phyloP scores from a whole-genome alignment of 208 protist species.

The Angomonas deanei region DNA sequence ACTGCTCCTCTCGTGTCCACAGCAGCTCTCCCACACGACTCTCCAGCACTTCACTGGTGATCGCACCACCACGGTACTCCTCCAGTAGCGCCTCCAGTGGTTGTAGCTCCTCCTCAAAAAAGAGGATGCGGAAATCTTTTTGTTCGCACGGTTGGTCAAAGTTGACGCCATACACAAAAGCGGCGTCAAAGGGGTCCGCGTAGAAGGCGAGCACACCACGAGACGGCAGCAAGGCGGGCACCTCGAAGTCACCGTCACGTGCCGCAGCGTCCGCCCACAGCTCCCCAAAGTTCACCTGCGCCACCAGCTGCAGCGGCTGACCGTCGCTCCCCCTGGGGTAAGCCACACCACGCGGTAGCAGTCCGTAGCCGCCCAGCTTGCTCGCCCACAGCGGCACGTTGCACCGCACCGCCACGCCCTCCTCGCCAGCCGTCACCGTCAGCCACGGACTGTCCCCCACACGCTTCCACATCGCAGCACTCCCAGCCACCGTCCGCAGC shows the following conservation, averaged over 20 bases:
- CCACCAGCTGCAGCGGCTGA: slow-evolving; percentile 13
- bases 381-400: slow-evolving; percentile 20
- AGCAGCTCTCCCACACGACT: background rate
- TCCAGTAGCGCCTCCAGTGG: slow-evolving; percentile 4
- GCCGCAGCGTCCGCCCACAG: slow-evolving; percentile 8
- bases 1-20: slow-evolving; percentile 23
- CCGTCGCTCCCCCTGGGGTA: slow-evolving; percentile 12
- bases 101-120: slow-evolving; percentile 17
- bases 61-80: background rate
- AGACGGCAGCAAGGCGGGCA: slow-evolving; percentile 6
- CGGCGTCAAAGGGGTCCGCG: slow-evolving; percentile 16
- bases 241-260: background rate
- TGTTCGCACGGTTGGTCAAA: background rate
- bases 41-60: background rate
- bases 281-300: slow-evolving; percentile 20
- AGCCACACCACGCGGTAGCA: slow-evolving; percentile 7
- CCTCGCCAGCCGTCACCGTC: background rate
- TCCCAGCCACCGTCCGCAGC: slow-evolving; percentile 6
- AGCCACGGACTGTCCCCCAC: background rate
- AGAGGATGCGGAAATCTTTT: slow-evolving; percentile 14
- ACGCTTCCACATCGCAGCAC: background rate
- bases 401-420: background rate
- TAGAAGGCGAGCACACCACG: slow-evolving; percentile 18
- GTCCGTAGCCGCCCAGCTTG: slow-evolving; percentile 21
- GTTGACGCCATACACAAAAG: slow-evolving; percentile 9